Evolutionary conservation across 2,329 filamentous ascomycete species (phyloP).

Genomic region (Xylariaceae sp.): DNA sequence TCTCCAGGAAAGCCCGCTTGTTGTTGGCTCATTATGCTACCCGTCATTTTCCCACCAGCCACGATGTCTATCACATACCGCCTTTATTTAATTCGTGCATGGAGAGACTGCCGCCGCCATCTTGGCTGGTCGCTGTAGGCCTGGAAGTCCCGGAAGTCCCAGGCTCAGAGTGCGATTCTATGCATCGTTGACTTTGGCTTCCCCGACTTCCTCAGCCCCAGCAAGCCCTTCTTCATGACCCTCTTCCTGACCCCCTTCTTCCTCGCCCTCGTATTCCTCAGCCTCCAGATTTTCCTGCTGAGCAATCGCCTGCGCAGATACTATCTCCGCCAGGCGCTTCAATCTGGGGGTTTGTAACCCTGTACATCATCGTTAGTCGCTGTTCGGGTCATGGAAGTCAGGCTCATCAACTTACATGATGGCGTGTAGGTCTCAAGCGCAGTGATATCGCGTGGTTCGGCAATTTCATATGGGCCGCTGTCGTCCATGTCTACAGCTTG

Average conservation of each 20-base stretch:
- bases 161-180: constrained; percentile 25
- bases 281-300: constrained; percentile 76
- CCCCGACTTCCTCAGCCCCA: constrained; percentile 37
- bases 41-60: constrained; percentile 11
- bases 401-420: constrained; percentile 63
- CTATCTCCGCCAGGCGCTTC: constrained; percentile 96
- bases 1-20: constrained; percentile 5
- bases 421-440: constrained; percentile 97
- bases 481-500: constrained; percentile 98
- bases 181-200: constrained; percentile 36
- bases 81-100: constrained; percentile 14
- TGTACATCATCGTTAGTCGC: constrained; percentile 35
- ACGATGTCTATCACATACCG: constrained; percentile 22
- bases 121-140: constrained; percentile 19
- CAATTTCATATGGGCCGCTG: constrained; percentile 96
- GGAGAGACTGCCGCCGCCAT: constrained; percentile 17
- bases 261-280: constrained; percentile 44
- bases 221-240: constrained; percentile 38
- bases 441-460: constrained; percentile 90
- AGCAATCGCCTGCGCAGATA: constrained; percentile 90
- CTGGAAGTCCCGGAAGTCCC: constrained; percentile 7
- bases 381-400: constrained; percentile 3
- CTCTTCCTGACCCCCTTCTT: constrained; percentile 32
- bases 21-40: constrained; percentile 15
- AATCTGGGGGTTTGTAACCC: constrained; percentile 93